Conservation (phyloP, 352 stramenopile genomes). For the Pythium insidiosum region DNA sequence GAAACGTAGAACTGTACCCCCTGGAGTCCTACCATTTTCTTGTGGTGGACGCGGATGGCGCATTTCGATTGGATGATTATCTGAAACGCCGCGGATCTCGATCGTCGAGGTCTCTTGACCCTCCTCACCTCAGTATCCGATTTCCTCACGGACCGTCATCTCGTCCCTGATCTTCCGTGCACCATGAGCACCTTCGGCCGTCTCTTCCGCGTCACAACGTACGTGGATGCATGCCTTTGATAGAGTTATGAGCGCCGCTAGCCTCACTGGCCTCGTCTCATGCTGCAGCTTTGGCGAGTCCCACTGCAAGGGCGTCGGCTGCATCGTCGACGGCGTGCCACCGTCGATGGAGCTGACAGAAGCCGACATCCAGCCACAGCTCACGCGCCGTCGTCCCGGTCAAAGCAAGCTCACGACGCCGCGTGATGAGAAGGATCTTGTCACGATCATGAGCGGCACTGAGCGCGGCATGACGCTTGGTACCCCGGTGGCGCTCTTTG, state of each 20-base stretch:
- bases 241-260: too few relatives aligned
- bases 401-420: slow-evolving; percentile 98
- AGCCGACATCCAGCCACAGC: slow-evolving; percentile 96
- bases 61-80: too few relatives aligned
- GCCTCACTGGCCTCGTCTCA: too few relatives aligned
- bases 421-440: slow-evolving; percentile 95
- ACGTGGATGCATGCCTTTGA: slow-evolving; percentile 4
- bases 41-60: too few relatives aligned
- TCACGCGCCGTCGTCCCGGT: slow-evolving; percentile 94
- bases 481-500: slow-evolving; percentile 95
- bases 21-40: too few relatives aligned
- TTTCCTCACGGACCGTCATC: too few relatives aligned
- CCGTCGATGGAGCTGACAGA: slow-evolving; percentile 93
- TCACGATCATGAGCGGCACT: slow-evolving; percentile 97
- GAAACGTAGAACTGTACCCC: too few relatives aligned
- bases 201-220: slow-evolving; percentile 97
- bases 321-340: slow-evolving; percentile 96
- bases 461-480: slow-evolving; percentile 92
- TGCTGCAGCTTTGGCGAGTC: slow-evolving; percentile 92
- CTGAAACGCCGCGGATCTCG: too few relatives aligned
- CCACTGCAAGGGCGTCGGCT: slow-evolving; percentile 96
- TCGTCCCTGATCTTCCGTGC: too few relatives aligned
- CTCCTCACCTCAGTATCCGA: neutral
- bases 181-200: slow-evolving; percentile 92
- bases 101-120: too few relatives aligned